Percentiles rank a stretch among this genome's conserved stretches.
These are phyloP conservation scores for Salix brachista DNA, from an alignment of 345 rosid genomes.

Conservation along the genomic window DNA sequence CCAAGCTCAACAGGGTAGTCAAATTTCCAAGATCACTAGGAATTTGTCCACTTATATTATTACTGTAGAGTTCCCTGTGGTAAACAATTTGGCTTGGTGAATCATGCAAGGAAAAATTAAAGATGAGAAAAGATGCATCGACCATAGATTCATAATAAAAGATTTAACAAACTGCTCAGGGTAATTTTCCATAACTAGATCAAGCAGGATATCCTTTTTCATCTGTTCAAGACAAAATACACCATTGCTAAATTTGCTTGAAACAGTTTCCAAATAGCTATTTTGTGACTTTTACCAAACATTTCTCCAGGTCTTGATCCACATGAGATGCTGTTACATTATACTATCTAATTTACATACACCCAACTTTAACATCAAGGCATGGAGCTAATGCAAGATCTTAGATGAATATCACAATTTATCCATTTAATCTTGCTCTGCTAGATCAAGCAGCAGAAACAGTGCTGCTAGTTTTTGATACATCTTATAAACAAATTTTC, in stretches of 20 bases:
- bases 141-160: not conserved
- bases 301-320: not conserved
- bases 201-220: not conserved
- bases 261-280: too few relatives aligned
- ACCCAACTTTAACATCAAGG: not conserved
- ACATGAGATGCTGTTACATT: not conserved
- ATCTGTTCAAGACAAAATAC: not conserved
- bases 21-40: slow-evolving; percentile 94
- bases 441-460: slow-evolving; percentile 1
- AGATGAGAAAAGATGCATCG: not conserved
- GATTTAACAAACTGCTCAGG: not conserved
- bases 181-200: not conserved
- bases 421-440: not conserved
- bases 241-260: not conserved
- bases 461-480: not conserved
- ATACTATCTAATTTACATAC: too few relatives aligned
- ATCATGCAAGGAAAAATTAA: not conserved
- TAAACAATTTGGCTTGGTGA: slow-evolving; percentile 5
- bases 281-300: not conserved
- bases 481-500: not conserved
- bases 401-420: not conserved
- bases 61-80: slow-evolving; percentile 94
- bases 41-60: slow-evolving; percentile 80
- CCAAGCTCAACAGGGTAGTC: slow-evolving; percentile 96
- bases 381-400: not conserved